Evolutionary conservation across 2,329 filamentous ascomycete genomes (phyloP).

Genomic region (Fusarium nelsonii): DNA sequence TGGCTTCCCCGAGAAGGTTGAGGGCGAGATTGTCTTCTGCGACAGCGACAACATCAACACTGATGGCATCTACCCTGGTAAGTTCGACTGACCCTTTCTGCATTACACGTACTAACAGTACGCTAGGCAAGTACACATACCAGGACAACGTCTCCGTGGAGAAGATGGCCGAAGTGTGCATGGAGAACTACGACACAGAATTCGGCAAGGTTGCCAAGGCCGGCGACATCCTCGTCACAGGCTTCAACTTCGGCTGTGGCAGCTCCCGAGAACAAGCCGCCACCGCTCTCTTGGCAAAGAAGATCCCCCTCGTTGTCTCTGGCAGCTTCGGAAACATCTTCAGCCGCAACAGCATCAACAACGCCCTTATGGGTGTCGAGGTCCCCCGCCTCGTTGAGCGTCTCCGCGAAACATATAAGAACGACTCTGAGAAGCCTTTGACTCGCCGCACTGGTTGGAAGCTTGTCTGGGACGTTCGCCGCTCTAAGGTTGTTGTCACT

Average conservation of each 20-base stretch:
- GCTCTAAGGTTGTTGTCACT: conserved; percentile 76
- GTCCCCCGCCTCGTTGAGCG: conserved; percentile 74
- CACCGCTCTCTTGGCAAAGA: conserved; percentile 84
- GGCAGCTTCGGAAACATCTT: conserved; percentile 91
- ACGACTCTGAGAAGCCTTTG: conserved; percentile 62
- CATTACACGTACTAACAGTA: background rate
- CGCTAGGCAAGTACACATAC: conserved; percentile 83
- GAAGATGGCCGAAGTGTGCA: conserved; percentile 89
- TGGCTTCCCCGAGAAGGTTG: conserved; percentile 86
- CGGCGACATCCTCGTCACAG: conserved; percentile 85
- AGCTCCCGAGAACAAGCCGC: conserved; percentile 82
- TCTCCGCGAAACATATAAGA: conserved; percentile 71
- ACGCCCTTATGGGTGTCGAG: conserved; percentile 79
- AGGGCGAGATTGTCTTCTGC: conserved; percentile 85
- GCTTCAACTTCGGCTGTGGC: conserved; percentile 91
- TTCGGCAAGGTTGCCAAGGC: conserved; percentile 74
- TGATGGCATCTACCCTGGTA: conserved; percentile 90
- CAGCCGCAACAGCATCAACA: conserved; percentile 81
- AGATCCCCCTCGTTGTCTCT: conserved; percentile 83
- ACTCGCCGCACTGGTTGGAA: conserved; percentile 87
- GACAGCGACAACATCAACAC: conserved; percentile 74
- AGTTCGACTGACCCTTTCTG: conserved; percentile 53
- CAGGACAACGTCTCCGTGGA: conserved; percentile 82
- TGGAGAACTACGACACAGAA: conserved; percentile 89
- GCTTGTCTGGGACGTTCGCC: conserved; percentile 81